Percentiles rank a stretch among this genome's conserved stretches.
Conservation (phyloP, 345 rosid genomes). For the Sapria himalayana region DNA sequence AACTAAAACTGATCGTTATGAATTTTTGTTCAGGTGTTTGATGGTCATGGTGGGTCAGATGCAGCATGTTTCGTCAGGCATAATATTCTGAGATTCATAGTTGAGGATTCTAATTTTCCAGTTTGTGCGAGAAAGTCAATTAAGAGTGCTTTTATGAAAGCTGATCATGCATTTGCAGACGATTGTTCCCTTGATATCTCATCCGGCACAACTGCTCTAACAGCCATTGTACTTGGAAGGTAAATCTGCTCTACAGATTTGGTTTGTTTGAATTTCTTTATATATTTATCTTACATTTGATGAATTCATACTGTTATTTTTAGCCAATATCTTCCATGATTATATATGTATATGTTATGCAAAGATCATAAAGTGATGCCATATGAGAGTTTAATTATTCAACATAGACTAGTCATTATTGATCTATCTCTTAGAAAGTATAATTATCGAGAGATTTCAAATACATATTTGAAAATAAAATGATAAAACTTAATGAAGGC, state of each 20-base stretch:
- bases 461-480: no score
- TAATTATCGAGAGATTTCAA: no score
- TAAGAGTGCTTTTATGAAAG: conserved; percentile 59
- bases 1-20: conserved; percentile 7
- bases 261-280: not conserved
- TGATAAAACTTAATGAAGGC: no score
- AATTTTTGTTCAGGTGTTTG: conserved; percentile 50
- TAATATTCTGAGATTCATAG: conserved; percentile 49
- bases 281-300: no score
- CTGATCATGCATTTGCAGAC: conserved; percentile 84
- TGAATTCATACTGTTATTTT: no score
- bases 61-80: conserved; percentile 65
- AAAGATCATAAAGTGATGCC: no score
- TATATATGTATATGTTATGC: no score
- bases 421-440: no score
- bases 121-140: conserved; percentile 55
- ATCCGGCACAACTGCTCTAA: conserved; percentile 82
- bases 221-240: conserved; percentile 72
- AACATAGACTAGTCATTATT: no score
- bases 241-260: conserved; percentile 8
- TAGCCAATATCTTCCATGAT: no score
- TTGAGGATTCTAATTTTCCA: conserved; percentile 71
- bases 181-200: conserved; percentile 72
- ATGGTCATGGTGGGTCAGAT: conserved; percentile 95
- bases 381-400: no score